These are phyloP conservation scores for Emmonsiellopsis sp. DNA, from an alignment of 2,329 filamentous ascomycete species.

Conservation along the genomic window DNA sequence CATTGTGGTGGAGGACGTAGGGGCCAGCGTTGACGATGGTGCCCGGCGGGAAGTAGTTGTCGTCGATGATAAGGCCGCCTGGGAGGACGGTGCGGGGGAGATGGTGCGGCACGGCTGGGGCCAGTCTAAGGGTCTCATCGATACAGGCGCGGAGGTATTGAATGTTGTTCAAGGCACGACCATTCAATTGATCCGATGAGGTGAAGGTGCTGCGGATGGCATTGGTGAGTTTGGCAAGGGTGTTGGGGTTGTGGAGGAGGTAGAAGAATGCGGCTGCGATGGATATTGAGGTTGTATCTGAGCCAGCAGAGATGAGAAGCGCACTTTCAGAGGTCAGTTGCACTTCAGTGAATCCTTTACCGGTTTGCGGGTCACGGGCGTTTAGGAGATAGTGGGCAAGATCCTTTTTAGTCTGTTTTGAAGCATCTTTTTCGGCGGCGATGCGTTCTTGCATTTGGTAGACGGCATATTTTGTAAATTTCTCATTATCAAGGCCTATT, in stretches of 20 bases:
- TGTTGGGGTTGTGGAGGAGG: slow-evolving; percentile 24
- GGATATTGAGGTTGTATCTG: slow-evolving; percentile 33
- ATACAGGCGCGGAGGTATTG: slow-evolving; percentile 37
- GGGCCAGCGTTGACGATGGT: slow-evolving; percentile 22
- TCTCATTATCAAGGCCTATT: slow-evolving; percentile 11
- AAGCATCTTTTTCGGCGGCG: slow-evolving; percentile 16
- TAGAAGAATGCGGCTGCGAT: slow-evolving; percentile 34
- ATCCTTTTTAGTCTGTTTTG: slow-evolving; percentile 32
- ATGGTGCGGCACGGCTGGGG: slow-evolving; percentile 19
- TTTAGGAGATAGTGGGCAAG: slow-evolving; percentile 42
- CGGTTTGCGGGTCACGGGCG: slow-evolving; percentile 39
- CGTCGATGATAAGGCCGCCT: slow-evolving; percentile 25
- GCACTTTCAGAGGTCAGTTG: slow-evolving; percentile 44
- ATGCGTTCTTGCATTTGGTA: slow-evolving; percentile 38
- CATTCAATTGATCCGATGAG: slow-evolving; percentile 28
- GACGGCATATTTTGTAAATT: slow-evolving; percentile 10
- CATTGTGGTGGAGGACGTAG: slow-evolving; percentile 28
- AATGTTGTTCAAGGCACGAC: slow-evolving; percentile 24
- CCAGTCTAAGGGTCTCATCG: slow-evolving; percentile 28
- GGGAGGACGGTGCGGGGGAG: slow-evolving; percentile 23
- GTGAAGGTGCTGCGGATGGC: slow-evolving; percentile 28
- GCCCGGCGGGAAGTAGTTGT: slow-evolving; percentile 22
- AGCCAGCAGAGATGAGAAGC: slow-evolving; percentile 41
- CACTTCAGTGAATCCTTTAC: slow-evolving; percentile 34
- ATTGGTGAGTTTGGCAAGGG: slow-evolving; percentile 20